Conservation (phyloP, 768 basidiomycete species). For the Naganishia vaughanmartiniae region DNA sequence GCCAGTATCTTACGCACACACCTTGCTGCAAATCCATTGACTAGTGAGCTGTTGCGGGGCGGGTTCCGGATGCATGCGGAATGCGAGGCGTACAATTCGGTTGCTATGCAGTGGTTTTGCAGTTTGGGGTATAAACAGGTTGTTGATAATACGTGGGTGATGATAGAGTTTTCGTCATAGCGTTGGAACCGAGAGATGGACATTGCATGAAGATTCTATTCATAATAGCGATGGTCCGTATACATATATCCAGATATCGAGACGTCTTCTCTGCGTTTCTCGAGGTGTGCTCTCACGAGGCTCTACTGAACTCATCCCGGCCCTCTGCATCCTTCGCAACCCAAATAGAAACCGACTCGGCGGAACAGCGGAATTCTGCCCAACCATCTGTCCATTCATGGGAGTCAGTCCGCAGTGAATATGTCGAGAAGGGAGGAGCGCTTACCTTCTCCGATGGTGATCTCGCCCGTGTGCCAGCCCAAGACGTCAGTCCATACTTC, state of each 20-base stretch:
- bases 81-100: slow-evolving; percentile 6
- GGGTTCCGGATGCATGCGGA: slow-evolving; percentile 3
- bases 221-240: no score
- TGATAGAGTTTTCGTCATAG: background rate
- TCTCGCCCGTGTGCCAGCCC: slow-evolving; percentile 56
- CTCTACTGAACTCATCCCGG: slow-evolving; percentile 53
- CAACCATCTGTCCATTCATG: slow-evolving; percentile 51
- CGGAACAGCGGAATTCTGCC: slow-evolving; percentile 55
- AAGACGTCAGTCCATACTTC: slow-evolving; percentile 57
- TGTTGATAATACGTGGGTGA: slow-evolving; percentile 5
- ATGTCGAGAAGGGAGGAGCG: slow-evolving; percentile 8
- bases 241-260: no score
- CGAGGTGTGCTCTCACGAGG: background rate
- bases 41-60: background rate
- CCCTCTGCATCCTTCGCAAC: slow-evolving; percentile 54
- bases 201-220: no score
- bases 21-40: background rate
- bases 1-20: background rate
- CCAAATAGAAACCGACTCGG: slow-evolving; percentile 55
- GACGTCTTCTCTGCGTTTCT: no score
- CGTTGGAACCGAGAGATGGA: no score
- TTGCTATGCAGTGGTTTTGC: slow-evolving; percentile 4
- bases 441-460: slow-evolving; percentile 54
- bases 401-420: background rate
- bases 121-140: slow-evolving; percentile 5